Base-by-base conservation (phyloP, 805 yeast species). In the Kregervanrija delftensis region DNA sequence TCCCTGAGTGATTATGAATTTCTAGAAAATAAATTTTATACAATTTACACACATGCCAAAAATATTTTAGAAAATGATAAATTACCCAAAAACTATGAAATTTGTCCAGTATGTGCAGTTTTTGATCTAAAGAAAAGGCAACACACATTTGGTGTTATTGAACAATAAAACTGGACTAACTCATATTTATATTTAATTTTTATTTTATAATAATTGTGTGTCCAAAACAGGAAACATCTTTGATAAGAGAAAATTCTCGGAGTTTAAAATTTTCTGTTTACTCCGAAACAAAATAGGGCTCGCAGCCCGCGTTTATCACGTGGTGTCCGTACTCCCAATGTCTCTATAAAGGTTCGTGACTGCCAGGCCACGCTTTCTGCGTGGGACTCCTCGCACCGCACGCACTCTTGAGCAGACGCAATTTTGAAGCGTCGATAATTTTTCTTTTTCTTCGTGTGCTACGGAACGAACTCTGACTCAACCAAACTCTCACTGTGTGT, bases 1-100 rank as follows among this genome's bases (percentile, higher is more conserved):
- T 66, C 67, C 51, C 63, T 73, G 48, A 69, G 66, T 49, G 62
- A 70, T 12, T 67, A 69, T 47, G 67, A 66, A 9, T 47, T 49
- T 13, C 11, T 43, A 8, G 37, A 39, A 1, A 32, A 34, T 22
- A 40, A 33, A 5, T 59, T 55, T 33, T 58, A 59, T 47, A 53
- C 50, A 30, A 48, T 62, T 5, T 62, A 56, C 42, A 49, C 49
- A 10, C 46, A 44, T 30, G 48, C 56, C n/a, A 33, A 16, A 8
- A 17, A 35, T 28, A 12, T 34, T 16, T 28, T 37, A 12, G 13
- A 17, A 6, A 5, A 30, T 35, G 17, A 22, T 22, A 22, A 22
- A 22, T 22, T 22, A 22, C 28, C 28, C 28, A 22, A 22, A 22
- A 22, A 32, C 8, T 41, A 30, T 16, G 48, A 47, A 35, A 30